Evolutionary conservation across 495 filamentous ascomycete species (phyloP), one percentile per base, ranked within the genome.

Genomic region (Rhypophila decipiens): DNA sequence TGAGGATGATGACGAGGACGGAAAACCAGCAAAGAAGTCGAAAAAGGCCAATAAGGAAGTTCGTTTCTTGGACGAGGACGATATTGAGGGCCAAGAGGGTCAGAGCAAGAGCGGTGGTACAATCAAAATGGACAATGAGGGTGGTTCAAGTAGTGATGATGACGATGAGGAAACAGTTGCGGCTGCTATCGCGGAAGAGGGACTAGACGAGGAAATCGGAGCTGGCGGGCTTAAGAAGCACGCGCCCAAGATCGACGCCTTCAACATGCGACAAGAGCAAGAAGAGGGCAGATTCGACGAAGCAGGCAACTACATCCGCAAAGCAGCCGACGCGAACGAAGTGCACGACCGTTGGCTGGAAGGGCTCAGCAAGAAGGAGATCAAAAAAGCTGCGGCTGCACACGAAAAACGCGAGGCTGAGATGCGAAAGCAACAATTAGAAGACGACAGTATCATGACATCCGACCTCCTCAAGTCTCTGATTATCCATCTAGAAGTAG

Each of bases 241-340:
- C 63, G 94, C 94, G 13, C 93, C 93, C n/a, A 84, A 93, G 56
- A 74, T 97, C 21, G 93, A 96, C 66, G 93, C 90, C 0, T 98
- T 98, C 75, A 96, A 98, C 58, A 90, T 98, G 79, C 80, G 76
- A 40, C 68, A 74, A 4, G 93, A 98, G 65, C 82, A 90, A 58
- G 94, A 98, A 62, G 93, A 97, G 58, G 93, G 93, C 0, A 73
- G 80, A 11, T 97, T 96, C 57, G 93, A 98, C 59, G 86, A 87
- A 44, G 70, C 80, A 13, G 93, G 93, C 2, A 97, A 96, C 60
- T 98, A 76, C 61, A 81, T 98, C 24, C 77, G 93, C n/a, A 93
- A 90, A 52, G 90, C 90, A 1, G 73, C 66, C 0, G 93, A 98
- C 57, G 88, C 89, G 1, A 88, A 96, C 58, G 89, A 91, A 4